These are phyloP conservation scores for Jamesozyma spencerorum DNA, from an alignment of 805 yeast genomes.

Conservation along the genomic window DNA sequence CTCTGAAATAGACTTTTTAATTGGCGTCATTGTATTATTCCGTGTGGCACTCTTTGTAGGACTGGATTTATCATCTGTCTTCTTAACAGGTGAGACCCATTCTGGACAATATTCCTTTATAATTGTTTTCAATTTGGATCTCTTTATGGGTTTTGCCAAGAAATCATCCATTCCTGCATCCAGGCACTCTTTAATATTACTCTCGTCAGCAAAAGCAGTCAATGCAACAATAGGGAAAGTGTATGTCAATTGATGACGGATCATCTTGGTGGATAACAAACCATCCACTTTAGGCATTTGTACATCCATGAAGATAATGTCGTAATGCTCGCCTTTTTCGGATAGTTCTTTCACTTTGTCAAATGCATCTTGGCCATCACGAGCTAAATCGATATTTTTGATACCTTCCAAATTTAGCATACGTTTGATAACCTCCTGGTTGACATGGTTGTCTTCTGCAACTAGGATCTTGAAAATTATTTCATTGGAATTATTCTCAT, in stretches of 20 bases:
- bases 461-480: slow-evolving; percentile 46
- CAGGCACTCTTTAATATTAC: slow-evolving; percentile 76
- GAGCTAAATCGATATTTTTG: slow-evolving; percentile 60
- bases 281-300: slow-evolving; percentile 97
- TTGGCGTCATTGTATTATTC: no score
- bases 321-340: slow-evolving; percentile 39
- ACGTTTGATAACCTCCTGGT: slow-evolving; percentile 85
- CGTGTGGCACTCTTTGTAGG: neutral
- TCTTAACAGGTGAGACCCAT: slow-evolving; percentile 4
- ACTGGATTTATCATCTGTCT: neutral
- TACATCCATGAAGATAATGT: slow-evolving; percentile 89
- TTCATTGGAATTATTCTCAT: slow-evolving; percentile 6
- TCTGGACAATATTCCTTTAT: slow-evolving; percentile 28
- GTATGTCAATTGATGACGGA: slow-evolving; percentile 54
- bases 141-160: slow-evolving; percentile 76
- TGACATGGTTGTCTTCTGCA: slow-evolving; percentile 90
- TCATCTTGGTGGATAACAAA: slow-evolving; percentile 64
- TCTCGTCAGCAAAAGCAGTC: slow-evolving; percentile 91
- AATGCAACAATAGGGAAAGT: slow-evolving; percentile 79
- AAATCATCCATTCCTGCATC: slow-evolving; percentile 92
- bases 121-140: slow-evolving; percentile 55
- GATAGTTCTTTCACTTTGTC: slow-evolving; percentile 46
- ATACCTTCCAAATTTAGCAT: slow-evolving; percentile 84
- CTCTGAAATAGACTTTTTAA: no score
- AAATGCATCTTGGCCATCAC: slow-evolving; percentile 87